phyloP scores from a whole-genome alignment of 306 rosid genomes.

The Mimosa bimucronata region DNA sequence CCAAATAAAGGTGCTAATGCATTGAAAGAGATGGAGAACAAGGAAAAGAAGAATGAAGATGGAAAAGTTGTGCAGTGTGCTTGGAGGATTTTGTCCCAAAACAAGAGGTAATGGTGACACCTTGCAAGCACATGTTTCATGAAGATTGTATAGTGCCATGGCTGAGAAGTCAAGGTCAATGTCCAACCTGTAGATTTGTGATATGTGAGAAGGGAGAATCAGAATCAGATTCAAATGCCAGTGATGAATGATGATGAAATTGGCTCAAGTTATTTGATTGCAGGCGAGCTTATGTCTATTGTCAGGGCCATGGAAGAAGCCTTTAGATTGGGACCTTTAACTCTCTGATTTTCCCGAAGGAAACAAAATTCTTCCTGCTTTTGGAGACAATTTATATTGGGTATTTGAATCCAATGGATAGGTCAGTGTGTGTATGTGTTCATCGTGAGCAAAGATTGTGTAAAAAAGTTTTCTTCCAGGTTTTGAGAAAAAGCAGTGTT shows the following conservation, averaged over 20 bases:
- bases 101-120: conserved; percentile 73
- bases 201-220: conserved; percentile 45
- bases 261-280: conserved; percentile 1
- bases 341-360: not conserved
- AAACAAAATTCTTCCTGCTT: not conserved
- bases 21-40: conserved; percentile 31
- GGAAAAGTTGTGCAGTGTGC: conserved; percentile 69
- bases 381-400: not conserved
- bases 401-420: not conserved
- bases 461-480: not conserved
- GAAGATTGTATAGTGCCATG: conserved; percentile 85
- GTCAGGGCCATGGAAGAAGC: conserved; percentile 63
- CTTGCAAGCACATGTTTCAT: conserved; percentile 89
- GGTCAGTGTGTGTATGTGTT: too few relatives aligned
- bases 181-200: conserved; percentile 75
- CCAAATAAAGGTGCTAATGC: not conserved
- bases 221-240: not conserved
- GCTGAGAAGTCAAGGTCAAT: conserved; percentile 66
- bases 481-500: too few relatives aligned
- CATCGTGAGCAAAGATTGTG: not conserved
- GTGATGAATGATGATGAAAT: conserved; percentile 27
- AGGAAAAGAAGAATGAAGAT: conserved; percentile 46
- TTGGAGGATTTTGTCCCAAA: conserved; percentile 73
- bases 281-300: conserved; percentile 50
- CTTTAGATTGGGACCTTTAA: conserved; percentile 31